Base-by-base conservation (phyloP, 495 filamentous ascomycete genomes). In the Aspergillus avenaceus region DNA sequence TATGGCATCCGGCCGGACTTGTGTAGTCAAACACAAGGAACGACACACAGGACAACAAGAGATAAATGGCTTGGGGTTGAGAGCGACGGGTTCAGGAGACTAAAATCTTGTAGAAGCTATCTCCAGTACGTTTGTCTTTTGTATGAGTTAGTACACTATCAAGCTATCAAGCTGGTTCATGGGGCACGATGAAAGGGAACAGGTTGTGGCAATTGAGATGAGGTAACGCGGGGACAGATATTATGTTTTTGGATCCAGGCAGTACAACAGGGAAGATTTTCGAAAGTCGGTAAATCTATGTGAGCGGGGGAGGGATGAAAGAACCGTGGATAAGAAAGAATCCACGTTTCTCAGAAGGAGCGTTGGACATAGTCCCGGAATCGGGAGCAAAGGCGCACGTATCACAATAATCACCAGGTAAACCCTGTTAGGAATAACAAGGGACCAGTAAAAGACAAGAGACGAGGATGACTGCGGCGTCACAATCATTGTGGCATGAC, bases 1-100 rank as follows among this genome's bases (percentile, higher is more conserved):
- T 96, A 96, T 76, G 91, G 91, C 91, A 96, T 96, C 71, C 74
- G 70, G 69, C 66, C 72, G 71, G 40, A 65, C 61, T 71, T 77
- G 71, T 67, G 70, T 64, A 57, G 55, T 62, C 55, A 45, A 63
- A 70, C 63, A 69, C 68, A 70, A 64, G 63, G 52, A 63, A 54
- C 54, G 50, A 34, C 3, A 2, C 8, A 34, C 18, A n/a, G 26
- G 43, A 49, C 24, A 36, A 43, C 41, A 46, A 34, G 18, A 18
- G 37, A 31, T 21, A 44, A 34, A 29, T 14, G 24, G 22, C 11
- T 22, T 29, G 40, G 44, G 36, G 41, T 11, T 19, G 12, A 38
- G 14, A 6, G 32, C 28, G 14, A 40, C 38, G 41, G 36, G 44
- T 25, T 56, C 40, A 56, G 38, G 41, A 46, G 32, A 42, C 37